Evolutionary conservation across 345 rosid species (phyloP), one percentile per base, ranked within the genome.

Genomic region (Boechera retrofracta): DNA sequence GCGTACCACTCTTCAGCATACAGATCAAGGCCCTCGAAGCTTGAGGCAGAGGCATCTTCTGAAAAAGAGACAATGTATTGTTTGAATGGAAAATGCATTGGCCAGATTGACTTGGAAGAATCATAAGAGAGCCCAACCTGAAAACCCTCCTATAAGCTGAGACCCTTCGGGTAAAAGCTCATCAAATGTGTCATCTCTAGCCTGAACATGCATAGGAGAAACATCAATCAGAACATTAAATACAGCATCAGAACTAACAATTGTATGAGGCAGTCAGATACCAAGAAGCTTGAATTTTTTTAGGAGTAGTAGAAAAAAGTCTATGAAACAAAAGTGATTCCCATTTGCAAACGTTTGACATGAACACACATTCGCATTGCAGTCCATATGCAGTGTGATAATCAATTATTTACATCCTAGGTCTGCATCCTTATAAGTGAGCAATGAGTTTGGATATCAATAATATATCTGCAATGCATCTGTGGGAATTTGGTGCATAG

Each of bases 1-100:
- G 90, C 84, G 47, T 87, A 82, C 97, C 96, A 91, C 44, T 83
- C 80, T 73, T 89, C 97, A 76, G 86, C 82, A 44, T 86, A 77
- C 42, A 81, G 86, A 83, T 89, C 96, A 33, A 86, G 71, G 54
- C 76, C 78, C 29, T 88, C 91, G 16, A 79, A 87, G 79, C 87
- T 64, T 6, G 89, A 78, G 64, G 87, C 88, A 67, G 91, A 81
- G 1, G 77, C 73, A 33, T 83, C 87, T 82, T 74, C 82, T 80
- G 78, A 55, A 55, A 63, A 73, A 13, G 62, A 64, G 69, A 36
- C 72, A 41, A 59, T 57, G 28, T 42, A 58, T 69, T 64, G 64
- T 65, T 61, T 26, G 0, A 38, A 61, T 15, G 10, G 36, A 48
- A 41, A 51, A 48, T 6, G 32, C 53, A 77, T 75, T 67, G 44